Conservation (phyloP, 345 rosid genomes). For the Linum usitatissimum region DNA sequence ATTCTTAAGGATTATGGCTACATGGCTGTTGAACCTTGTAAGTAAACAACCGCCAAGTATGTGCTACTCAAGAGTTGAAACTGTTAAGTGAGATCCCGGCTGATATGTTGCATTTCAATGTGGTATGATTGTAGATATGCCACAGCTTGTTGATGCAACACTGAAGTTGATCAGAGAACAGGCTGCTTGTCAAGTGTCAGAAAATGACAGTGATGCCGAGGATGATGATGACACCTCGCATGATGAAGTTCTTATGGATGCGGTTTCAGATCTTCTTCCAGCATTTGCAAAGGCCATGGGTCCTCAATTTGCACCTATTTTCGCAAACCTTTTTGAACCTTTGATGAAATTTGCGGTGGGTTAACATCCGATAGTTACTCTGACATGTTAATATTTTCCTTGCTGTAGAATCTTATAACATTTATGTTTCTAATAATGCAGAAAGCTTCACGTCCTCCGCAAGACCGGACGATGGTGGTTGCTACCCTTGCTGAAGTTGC, state of each 20-base stretch:
- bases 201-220: conserved; percentile 70
- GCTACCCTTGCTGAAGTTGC: conserved; percentile 99
- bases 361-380: conserved; percentile 10
- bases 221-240: conserved; percentile 65
- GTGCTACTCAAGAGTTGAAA: not conserved
- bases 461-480: conserved; percentile 94
- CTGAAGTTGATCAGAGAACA: conserved; percentile 66
- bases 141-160: conserved; percentile 70
- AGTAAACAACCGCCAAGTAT: conserved; percentile 21
- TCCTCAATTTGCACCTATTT: conserved; percentile 74
- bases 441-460: conserved; percentile 79
- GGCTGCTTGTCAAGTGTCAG: conserved; percentile 75
- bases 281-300: conserved; percentile 98
- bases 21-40: conserved; percentile 72
- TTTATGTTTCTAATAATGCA: conserved; percentile 27
- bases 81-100: conserved; percentile 4
- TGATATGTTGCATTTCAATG: not conserved
- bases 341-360: conserved; percentile 92
- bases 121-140: conserved; percentile 44
- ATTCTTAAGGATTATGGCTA: conserved; percentile 81
- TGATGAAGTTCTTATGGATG: conserved; percentile 98
- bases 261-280: conserved; percentile 95
- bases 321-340: conserved; percentile 78
- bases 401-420: conserved; percentile 15
- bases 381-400: conserved; percentile 3